Percentiles rank a stretch among this genome's conserved stretches.
phyloP scores from a whole-genome alignment of 495 filamentous ascomycete genomes.

The Aspergillus nidulans region DNA sequence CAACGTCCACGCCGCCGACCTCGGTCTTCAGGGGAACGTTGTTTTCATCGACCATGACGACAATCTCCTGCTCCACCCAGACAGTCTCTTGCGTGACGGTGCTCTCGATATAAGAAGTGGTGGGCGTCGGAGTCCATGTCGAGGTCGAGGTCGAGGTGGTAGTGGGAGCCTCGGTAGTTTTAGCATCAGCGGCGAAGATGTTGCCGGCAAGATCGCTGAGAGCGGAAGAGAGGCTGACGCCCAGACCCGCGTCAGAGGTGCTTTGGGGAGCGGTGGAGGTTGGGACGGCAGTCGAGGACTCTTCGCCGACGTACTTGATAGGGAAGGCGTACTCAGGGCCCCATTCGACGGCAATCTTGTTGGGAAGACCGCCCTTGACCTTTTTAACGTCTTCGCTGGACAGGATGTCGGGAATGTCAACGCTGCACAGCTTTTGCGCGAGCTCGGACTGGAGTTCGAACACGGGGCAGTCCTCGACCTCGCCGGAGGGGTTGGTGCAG shows the following conservation, averaged over 20 bases:
- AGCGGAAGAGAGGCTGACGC: slow-evolving; percentile 10
- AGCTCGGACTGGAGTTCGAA: slow-evolving; percentile 51
- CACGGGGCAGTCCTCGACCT: slow-evolving; percentile 52
- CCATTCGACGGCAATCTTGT: slow-evolving; percentile 45
- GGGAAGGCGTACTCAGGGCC: slow-evolving; percentile 49
- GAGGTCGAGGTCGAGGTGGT: slow-evolving; percentile 9
- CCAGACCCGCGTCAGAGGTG: not conserved
- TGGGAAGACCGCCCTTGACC: slow-evolving; percentile 45
- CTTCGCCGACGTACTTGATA: slow-evolving; percentile 16
- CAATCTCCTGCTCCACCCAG: slow-evolving; percentile 33
- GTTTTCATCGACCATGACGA: slow-evolving; percentile 30
- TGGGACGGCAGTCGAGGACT: not conserved
- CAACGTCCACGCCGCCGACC: slow-evolving; percentile 17
- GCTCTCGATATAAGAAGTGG: slow-evolving; percentile 23
- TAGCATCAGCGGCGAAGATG: slow-evolving; percentile 2
- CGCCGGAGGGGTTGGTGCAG: slow-evolving; percentile 50
- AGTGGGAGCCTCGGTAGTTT: not conserved
- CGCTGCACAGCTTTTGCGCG: slow-evolving; percentile 35
- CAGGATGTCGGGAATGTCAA: slow-evolving; percentile 44
- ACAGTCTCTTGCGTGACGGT: slow-evolving; percentile 32
- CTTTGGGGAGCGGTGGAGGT: slow-evolving; percentile 4
- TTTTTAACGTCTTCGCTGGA: slow-evolving; percentile 31
- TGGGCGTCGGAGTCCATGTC: slow-evolving; percentile 23
- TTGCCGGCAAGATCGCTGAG: slow-evolving; percentile 7
- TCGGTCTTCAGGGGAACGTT: slow-evolving; percentile 24